Evolutionary conservation across 208 protist species (phyloP).

Genomic region (Trichomonas tenax): DNA sequence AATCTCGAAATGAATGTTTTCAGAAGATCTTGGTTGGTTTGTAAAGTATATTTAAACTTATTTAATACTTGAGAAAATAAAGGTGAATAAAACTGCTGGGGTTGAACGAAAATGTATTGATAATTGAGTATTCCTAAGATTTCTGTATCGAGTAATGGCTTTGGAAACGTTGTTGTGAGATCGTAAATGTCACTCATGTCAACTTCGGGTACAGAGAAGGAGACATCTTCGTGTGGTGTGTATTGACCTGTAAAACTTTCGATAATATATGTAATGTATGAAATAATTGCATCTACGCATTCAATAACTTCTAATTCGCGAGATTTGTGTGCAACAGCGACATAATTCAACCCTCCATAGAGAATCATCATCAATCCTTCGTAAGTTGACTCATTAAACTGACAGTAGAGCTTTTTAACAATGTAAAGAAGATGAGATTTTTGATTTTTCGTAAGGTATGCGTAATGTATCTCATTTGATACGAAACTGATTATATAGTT

Average conservation of each 20-base stretch:
- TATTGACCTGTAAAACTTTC: not conserved
- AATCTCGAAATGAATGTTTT: not conserved
- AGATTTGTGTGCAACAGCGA: not conserved
- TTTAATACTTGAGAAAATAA: not conserved
- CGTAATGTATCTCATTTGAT: not conserved
- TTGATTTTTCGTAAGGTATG: not conserved
- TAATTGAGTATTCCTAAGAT: not conserved
- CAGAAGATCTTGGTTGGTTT: not conserved
- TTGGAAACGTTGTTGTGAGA: not conserved
- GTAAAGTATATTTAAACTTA: not conserved
- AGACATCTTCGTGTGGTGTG: not conserved
- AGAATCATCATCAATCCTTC: not conserved
- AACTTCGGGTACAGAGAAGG: not conserved
- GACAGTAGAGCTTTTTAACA: not conserved
- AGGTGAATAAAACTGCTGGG: not conserved
- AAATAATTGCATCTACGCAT: not conserved
- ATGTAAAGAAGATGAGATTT: not conserved
- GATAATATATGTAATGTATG: not conserved
- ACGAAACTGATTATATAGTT: not conserved
- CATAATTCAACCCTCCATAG: not conserved
- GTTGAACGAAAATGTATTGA: not conserved
- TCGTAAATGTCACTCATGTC: not conserved
- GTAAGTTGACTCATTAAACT: not conserved
- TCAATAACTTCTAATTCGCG: not conserved
- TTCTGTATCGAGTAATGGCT: not conserved